Conservation (phyloP, 2,329 filamentous ascomycete species). For the Venturiaceae sp. region DNA sequence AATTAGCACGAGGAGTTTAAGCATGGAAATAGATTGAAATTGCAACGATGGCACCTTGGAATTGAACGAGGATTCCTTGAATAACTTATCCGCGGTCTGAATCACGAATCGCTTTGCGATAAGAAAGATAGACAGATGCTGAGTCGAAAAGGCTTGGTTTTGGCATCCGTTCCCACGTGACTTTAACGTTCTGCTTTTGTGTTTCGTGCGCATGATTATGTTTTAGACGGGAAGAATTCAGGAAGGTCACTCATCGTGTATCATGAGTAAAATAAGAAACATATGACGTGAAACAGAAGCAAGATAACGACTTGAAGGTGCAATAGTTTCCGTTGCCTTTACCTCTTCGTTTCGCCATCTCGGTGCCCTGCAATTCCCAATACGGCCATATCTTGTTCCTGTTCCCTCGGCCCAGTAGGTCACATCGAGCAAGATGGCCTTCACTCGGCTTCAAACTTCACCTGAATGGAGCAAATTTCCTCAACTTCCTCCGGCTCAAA, state of each 20-base stretch:
- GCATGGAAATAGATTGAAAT: not conserved
- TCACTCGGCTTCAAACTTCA: conserved; percentile 1
- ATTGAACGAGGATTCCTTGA: not conserved
- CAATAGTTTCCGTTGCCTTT: not conserved
- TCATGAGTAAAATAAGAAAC: too few relatives aligned
- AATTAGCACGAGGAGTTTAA: not conserved
- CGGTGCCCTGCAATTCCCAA: not conserved
- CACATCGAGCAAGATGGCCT: not conserved
- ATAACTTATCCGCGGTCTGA: not conserved
- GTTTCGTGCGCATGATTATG: too few relatives aligned
- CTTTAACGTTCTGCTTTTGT: too few relatives aligned
- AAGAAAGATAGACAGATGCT: not conserved
- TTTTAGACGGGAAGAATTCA: too few relatives aligned
- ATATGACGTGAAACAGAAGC: not conserved
- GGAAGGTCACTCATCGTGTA: too few relatives aligned
- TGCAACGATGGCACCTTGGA: not conserved
- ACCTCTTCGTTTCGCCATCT: not conserved
- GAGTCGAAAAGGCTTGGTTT: too few relatives aligned
- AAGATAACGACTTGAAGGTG: not conserved
- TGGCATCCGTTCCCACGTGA: not conserved
- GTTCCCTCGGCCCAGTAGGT: not conserved
- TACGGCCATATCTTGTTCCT: not conserved
- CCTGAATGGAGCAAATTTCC: not conserved
- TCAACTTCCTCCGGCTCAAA: conserved; percentile 2
- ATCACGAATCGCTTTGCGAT: not conserved